Evolutionary conservation across 2,329 filamentous ascomycete species (phyloP).

Genomic region (Colletotrichum trifolii): DNA sequence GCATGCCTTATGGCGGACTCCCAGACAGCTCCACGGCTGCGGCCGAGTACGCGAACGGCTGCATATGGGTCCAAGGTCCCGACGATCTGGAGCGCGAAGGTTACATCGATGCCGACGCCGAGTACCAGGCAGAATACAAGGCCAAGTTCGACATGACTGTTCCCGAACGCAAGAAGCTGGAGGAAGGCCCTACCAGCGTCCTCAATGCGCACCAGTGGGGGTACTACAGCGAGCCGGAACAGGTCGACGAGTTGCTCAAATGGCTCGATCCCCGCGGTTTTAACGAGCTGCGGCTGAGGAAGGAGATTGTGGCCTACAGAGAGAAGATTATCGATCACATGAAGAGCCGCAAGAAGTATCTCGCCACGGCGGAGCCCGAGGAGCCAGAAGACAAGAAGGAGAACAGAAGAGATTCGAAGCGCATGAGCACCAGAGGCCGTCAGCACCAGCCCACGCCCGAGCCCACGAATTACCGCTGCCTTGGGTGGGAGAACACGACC

Average conservation of each 20-base stretch:
- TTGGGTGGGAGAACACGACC: slow-evolving; percentile 67
- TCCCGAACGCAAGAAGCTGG: slow-evolving; percentile 82
- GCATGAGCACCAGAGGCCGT: slow-evolving; percentile 58
- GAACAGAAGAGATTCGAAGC: slow-evolving; percentile 42
- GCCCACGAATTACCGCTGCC: slow-evolving; percentile 59
- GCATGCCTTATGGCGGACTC: slow-evolving; percentile 93
- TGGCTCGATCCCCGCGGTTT: slow-evolving; percentile 91
- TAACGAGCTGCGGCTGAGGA: slow-evolving; percentile 87
- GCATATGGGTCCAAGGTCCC: slow-evolving; percentile 96
- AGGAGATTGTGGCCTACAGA: slow-evolving; percentile 82
- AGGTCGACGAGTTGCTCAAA: slow-evolving; percentile 80
- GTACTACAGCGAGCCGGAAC: slow-evolving; percentile 84
- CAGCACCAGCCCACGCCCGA: slow-evolving; percentile 60
- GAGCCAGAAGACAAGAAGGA: slow-evolving; percentile 48
- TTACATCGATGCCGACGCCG: slow-evolving; percentile 81
- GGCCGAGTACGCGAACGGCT: slow-evolving; percentile 91
- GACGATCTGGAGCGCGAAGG: slow-evolving; percentile 88
- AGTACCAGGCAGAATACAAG: slow-evolving; percentile 80
- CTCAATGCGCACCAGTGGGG: slow-evolving; percentile 87
- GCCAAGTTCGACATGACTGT: slow-evolving; percentile 84
- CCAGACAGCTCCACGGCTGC: slow-evolving; percentile 88
- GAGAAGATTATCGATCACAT: slow-evolving; percentile 83
- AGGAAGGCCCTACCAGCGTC: slow-evolving; percentile 86
- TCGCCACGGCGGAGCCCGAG: slow-evolving; percentile 60
- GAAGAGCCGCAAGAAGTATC: slow-evolving; percentile 80